Conservation (phyloP, 129 eudicot genomes). For the Chrysanthemum lavandulifolium region DNA sequence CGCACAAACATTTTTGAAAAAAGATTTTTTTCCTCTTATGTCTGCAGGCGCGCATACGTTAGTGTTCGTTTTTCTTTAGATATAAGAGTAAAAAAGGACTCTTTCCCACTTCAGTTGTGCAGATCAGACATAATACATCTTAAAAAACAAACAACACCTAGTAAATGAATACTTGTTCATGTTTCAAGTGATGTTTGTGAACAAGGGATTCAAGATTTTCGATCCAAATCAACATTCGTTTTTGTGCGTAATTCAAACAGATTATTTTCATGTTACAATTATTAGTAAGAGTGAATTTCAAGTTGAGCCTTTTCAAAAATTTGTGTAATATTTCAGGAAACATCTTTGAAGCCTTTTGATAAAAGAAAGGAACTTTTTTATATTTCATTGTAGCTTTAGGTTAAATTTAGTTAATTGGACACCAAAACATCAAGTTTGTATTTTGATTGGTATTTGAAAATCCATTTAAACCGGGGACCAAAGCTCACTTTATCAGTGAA, state of each 20-base stretch:
- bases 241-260: not conserved
- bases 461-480: not conserved
- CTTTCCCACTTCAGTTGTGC: too few species aligned
- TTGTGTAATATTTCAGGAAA: not conserved
- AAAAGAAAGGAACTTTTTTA: not conserved
- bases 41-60: not conserved
- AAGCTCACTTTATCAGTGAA: not conserved
- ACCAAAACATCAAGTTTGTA: too few species aligned
- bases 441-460: not conserved
- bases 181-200: conserved; percentile 4
- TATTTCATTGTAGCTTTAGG: not conserved
- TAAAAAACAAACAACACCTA: too few species aligned
- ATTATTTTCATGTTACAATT: not conserved
- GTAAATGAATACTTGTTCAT: too few species aligned
- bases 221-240: not conserved
- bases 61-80: too few species aligned
- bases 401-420: conserved; percentile 1
- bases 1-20: too few species aligned
- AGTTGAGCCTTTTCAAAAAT: not conserved
- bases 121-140: too few species aligned
- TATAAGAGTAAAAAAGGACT: too few species aligned
- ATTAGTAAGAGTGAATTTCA: not conserved
- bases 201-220: not conserved
- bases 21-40: not conserved
- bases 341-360: too few species aligned